A percentile compares a stretch with the other conserved stretches of the same genome.
Conservation (phyloP, 768 basidiomycete species). For the Tubosaeta sp. region DNA sequence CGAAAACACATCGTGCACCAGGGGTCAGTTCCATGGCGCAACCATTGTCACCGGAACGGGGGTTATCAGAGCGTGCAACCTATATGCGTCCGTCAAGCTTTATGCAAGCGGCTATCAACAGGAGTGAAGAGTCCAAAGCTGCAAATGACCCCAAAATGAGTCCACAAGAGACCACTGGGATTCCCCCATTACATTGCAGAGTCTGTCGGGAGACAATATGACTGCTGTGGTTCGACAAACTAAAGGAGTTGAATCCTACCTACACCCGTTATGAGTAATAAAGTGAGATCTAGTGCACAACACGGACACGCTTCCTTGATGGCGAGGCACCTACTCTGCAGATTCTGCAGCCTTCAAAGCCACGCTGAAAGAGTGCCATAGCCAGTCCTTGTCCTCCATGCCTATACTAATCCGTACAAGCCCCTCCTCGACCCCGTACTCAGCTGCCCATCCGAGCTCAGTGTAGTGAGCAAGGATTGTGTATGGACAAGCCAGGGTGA, state of each 20-base stretch:
- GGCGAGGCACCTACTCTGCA: conserved; percentile 4
- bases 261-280: neutral
- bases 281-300: neutral
- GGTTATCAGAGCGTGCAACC: too few species aligned
- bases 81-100: too few species aligned
- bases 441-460: conserved; percentile 89
- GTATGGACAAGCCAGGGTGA: conserved; percentile 92
- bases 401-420: conserved; percentile 91
- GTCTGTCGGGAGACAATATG: neutral
- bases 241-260: conserved; percentile 4
- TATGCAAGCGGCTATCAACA: too few species aligned
- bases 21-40: too few species aligned
- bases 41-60: too few species aligned
- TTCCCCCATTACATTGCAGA: too few species aligned
- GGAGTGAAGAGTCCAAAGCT: too few species aligned
- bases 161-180: neutral
- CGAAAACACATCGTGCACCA: too few species aligned
- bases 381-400: conserved; percentile 61
- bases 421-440: conserved; percentile 78
- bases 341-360: conserved; percentile 76
- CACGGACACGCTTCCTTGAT: neutral
- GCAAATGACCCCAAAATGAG: too few species aligned
- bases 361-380: conserved; percentile 54
- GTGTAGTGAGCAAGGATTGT: conserved; percentile 86
- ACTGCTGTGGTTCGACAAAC: neutral